phyloP scores from a whole-genome alignment of 306 rosid genomes.

The Morella rubra region DNA sequence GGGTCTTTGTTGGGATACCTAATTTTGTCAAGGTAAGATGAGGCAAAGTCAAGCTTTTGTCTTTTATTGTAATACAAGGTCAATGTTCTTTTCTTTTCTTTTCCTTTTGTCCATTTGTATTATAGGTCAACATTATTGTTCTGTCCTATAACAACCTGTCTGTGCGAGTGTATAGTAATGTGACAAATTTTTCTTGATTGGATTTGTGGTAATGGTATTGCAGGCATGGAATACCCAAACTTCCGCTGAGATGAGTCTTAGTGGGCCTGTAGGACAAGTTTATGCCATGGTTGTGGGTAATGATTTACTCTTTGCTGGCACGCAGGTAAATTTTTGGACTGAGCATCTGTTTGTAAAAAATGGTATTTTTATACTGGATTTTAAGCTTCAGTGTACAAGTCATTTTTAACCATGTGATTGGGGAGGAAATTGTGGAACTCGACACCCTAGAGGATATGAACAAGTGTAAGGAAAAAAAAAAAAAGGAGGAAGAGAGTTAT shows the following conservation, averaged over 20 bases:
- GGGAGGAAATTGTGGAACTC: not conserved
- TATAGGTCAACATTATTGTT: slow-evolving; percentile 4
- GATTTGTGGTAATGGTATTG: slow-evolving; percentile 36
- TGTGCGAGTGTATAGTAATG: slow-evolving; percentile 4
- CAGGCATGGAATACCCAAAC: slow-evolving; percentile 93
- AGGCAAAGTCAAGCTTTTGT: not conserved
- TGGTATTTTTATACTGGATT: too few relatives aligned
- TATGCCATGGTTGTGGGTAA: slow-evolving; percentile 79
- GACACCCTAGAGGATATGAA: not conserved
- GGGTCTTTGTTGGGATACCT: slow-evolving; percentile 91
- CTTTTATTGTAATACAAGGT: not conserved
- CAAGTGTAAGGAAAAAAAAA: not conserved
- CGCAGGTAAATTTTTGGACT: slow-evolving; percentile 63
- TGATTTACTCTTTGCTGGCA: slow-evolving; percentile 93
- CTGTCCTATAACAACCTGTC: slow-evolving; percentile 6
- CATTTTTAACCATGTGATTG: slow-evolving; percentile 1
- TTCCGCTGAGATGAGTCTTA: slow-evolving; percentile 64
- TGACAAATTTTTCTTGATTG: slow-evolving; percentile 20
- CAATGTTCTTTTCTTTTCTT: slow-evolving; percentile 4
- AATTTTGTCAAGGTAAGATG: slow-evolving; percentile 73
- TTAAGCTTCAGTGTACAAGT: too few relatives aligned
- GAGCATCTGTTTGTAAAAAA: not conserved
- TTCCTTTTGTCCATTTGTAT: not conserved
- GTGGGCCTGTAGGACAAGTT: slow-evolving; percentile 96
- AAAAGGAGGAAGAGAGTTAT: not conserved